Percentiles rank a stretch among this genome's conserved stretches.
Evolutionary conservation across 2,329 filamentous ascomycete genomes (phyloP).

Genomic region (Teratosphaeria nubilosa): DNA sequence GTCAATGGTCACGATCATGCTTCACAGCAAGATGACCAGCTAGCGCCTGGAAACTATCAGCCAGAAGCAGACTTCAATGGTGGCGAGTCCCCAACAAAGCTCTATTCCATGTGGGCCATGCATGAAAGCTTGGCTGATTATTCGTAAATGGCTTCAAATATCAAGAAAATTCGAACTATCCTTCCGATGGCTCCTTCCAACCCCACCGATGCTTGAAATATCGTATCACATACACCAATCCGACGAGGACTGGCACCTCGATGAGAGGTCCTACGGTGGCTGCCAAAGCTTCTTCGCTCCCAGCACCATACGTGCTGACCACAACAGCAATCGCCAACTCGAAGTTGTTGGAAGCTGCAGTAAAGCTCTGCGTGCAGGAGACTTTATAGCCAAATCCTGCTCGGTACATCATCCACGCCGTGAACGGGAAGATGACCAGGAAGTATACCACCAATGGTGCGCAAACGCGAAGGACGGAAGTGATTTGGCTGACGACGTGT

Average conservation of each 20-base stretch:
- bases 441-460: slow-evolving; percentile 80
- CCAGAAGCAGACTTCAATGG: slow-evolving; percentile 3
- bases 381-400: slow-evolving; percentile 66
- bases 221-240: slow-evolving; percentile 31
- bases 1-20: slow-evolving; percentile 4
- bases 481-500: slow-evolving; percentile 71
- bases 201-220: slow-evolving; percentile 6
- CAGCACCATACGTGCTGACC: slow-evolving; percentile 66
- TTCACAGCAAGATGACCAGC: not conserved
- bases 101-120: slow-evolving; percentile 25
- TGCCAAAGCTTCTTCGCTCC: slow-evolving; percentile 71
- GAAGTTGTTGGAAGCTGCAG: slow-evolving; percentile 86
- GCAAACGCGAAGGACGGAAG: slow-evolving; percentile 69
- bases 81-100: slow-evolving; percentile 25
- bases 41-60: not conserved
- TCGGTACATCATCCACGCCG: slow-evolving; percentile 50
- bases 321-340: slow-evolving; percentile 85
- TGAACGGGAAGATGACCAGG: slow-evolving; percentile 54
- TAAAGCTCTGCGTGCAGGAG: slow-evolving; percentile 71
- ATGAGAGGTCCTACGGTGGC: slow-evolving; percentile 77
- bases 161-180: not conserved
- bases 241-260: slow-evolving; percentile 73
- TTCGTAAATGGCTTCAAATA: not conserved
- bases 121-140: slow-evolving; percentile 13
- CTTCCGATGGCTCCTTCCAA: slow-evolving; percentile 4